Evolutionary conservation across 306 rosid genomes (phyloP).

Genomic region (Glycine soja): DNA sequence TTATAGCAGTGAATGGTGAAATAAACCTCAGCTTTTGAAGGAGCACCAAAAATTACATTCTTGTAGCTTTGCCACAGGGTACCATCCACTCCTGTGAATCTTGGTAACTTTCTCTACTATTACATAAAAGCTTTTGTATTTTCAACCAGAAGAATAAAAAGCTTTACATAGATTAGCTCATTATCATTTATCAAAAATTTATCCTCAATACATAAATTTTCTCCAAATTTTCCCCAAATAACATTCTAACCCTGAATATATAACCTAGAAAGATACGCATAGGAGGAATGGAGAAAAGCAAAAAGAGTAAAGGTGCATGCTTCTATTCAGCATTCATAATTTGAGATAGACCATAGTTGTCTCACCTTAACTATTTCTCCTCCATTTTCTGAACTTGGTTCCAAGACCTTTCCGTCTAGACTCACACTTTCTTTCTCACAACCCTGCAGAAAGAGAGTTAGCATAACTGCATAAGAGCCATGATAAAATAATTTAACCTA

Average conservation of each 20-base stretch:
- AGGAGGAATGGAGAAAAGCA: background rate
- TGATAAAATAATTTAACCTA: background rate
- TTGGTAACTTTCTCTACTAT: no score
- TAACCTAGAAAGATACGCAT: conserved; percentile 6
- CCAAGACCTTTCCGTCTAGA: conserved; percentile 30
- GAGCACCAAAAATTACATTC: no score
- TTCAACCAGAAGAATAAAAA: no score
- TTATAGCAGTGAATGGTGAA: background rate
- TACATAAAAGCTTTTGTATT: no score
- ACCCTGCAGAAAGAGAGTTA: conserved; percentile 4
- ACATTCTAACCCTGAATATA: background rate
- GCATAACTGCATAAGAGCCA: background rate
- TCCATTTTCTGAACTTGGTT: conserved; percentile 26
- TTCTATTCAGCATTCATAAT: background rate
- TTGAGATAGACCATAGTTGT: background rate
- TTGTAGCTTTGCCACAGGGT: no score
- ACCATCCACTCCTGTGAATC: no score
- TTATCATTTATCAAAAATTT: background rate
- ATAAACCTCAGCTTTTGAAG: no score
- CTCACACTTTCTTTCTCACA: conserved; percentile 38
- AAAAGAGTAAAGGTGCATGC: background rate
- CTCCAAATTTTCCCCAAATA: background rate
- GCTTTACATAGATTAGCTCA: background rate
- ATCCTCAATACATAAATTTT: background rate
- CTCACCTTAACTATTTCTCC: conserved; percentile 47